Conservation (phyloP, 2,329 filamentous ascomycete genomes). For the Huntiella abstrusa region DNA sequence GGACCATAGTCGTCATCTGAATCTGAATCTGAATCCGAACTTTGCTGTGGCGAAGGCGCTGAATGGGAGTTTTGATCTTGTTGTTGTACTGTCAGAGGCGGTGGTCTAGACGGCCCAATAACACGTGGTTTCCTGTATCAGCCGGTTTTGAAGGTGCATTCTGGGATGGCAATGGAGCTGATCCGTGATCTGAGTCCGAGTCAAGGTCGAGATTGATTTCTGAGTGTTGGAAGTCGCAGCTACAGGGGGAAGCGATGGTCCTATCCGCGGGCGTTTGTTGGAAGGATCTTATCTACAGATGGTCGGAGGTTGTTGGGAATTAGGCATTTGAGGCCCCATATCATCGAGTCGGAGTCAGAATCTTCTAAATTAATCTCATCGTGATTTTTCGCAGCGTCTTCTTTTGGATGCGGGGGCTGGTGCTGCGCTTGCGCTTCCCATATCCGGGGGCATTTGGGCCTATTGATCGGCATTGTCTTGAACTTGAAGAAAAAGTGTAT, state of each 20-base stretch:
- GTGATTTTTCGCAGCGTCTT: constrained; percentile 18
- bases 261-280: constrained; percentile 13
- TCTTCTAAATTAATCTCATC: constrained; percentile 28
- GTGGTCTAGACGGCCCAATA: neutral
- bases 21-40: constrained; percentile 21
- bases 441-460: constrained; percentile 53
- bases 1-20: constrained; percentile 36
- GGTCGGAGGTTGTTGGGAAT: constrained; percentile 6
- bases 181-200: constrained; percentile 20
- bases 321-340: constrained; percentile 22
- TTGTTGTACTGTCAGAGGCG: constrained; percentile 3
- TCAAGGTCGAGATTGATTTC: constrained; percentile 21
- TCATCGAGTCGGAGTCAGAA: constrained; percentile 21
- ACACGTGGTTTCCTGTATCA: too few species aligned
- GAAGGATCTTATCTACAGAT: neutral
- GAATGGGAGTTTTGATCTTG: neutral
- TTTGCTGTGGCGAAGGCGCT: neutral
- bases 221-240: constrained; percentile 15
- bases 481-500: neutral
- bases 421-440: constrained; percentile 41
- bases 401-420: constrained; percentile 24
- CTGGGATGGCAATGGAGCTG: constrained; percentile 6
- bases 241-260: constrained; percentile 14
- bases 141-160: too few species aligned
- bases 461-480: constrained; percentile 41